Evolutionary conservation across 1,284 basidiomycete genomes (phyloP), one percentile per base, ranked within the genome.

Genomic region (Erythrobasidium hasegawianum): DNA sequence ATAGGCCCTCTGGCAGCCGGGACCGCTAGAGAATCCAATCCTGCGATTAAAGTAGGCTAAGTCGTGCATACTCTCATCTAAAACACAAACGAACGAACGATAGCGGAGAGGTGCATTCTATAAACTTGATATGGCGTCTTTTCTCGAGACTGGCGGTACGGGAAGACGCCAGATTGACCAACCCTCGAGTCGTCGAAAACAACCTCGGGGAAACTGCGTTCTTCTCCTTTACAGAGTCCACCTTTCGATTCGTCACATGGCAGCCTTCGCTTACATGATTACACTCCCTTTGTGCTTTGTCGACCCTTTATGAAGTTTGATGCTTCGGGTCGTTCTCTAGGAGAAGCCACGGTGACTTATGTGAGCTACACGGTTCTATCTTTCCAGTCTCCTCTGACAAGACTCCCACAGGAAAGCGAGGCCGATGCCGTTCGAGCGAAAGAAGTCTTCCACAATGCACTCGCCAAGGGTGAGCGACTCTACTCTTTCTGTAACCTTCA

Each of bases 311-410:
- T 41, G n/a, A 60, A 96, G 93, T 97, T 93, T 80, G 94, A 97
- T 81, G 87, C 88, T 75, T 94, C 91, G 74, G 94, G 94, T 72
- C 88, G 94, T 75, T 96, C 94, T 55, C 86, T 84, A 27, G 94
- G 94, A 68, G 81, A 84, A 65, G 94, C 90, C 27, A 84, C 86
- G 70, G 81, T 97, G 76, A 82, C 86, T n/a, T 97, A 87, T 79
- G 86, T 65, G 22, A 65, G 62, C 24, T 18, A 5, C 9, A 18
- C 22, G 14, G 7, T n/a, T 24, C 40, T 13, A 57, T 18, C 39
- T 3, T 4, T 39, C 27, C 4, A 18, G 18, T 5, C 13, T 14
- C 3, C 14, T 39, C 24, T 38, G 55, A 29, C 39, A 38, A 3
- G 3, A 10, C 18, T 29, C 38, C 26, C 45, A 22, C 62, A 65